Evolutionary conservation across 1,284 basidiomycete species (phyloP), one percentile per base, ranked within the genome.

Genomic region (Cystobasidiaceae sp.): DNA sequence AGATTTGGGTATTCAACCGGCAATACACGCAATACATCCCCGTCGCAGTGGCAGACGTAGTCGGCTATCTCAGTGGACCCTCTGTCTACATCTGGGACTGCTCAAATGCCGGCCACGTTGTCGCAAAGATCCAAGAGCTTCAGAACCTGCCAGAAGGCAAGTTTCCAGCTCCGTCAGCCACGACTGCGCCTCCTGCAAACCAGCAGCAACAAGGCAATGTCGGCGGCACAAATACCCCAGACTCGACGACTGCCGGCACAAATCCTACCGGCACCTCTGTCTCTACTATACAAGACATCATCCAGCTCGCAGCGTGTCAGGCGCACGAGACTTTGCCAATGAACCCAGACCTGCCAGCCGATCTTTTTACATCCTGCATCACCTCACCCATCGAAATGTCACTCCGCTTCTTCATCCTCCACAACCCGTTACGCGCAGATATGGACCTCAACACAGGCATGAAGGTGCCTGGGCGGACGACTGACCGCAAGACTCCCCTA

Each of bases 61-160:
- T 74, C 13, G 62, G 48, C 9, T 73, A 68, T 67, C 73, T 79
- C 4, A 77, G 77, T 4, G 91, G 91, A 2, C 94, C 96, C 0
- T 93, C 90, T 59, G 92, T 98, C 61, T 98, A 94, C 75, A 91
- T 98, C 59, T 98, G 94, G 94, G 94, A 98, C 75, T 97, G 94
- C 75, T 96, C 93, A 13, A 89, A 91, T 7, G 93, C 96, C 0
- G 94, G 94, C 0, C 87, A 97, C 76, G 86, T 98, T 51, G 81
- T 98, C 48, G 84, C 84, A 69, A 97, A 96, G 78, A 97, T 96
- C 78, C 89, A 89, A 75, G 84, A 83, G 67, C 89, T 93, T 70
- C 91, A 91, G 1, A 85, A 90, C 72, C 82, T 87, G 52, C 85
- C 90, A 30, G 93, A 97, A 73, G 84, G 86, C 50, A 93, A 97